These are phyloP conservation scores for Carex pumila DNA, from an alignment of 176 grass and related monocot species.

Conservation along the genomic window DNA sequence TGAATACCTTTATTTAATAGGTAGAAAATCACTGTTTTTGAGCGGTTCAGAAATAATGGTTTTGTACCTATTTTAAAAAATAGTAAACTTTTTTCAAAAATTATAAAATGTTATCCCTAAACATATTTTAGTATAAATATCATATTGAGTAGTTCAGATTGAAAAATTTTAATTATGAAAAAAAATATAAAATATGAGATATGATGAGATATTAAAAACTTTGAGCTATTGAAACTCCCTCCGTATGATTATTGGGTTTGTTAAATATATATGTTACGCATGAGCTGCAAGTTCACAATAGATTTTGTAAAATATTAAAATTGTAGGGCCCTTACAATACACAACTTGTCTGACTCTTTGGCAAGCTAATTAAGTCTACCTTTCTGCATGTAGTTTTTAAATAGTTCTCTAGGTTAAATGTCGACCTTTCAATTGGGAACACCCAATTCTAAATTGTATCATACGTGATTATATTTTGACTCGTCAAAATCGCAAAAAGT, in stretches of 20 bases:
- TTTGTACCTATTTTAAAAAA: too few species aligned
- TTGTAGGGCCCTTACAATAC: neutral
- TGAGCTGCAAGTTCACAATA: neutral
- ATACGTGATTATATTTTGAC: neutral
- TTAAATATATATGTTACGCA: neutral
- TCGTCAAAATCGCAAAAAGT: neutral
- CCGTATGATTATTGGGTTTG: neutral
- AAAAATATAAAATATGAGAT: too few species aligned
- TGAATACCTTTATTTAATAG: too few species aligned
- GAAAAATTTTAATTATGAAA: too few species aligned
- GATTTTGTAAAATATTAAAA: neutral
- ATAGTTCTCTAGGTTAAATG: neutral
- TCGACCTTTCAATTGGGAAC: neutral
- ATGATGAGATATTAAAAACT: too few species aligned
- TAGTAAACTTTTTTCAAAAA: too few species aligned
- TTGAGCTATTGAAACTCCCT: too few species aligned
- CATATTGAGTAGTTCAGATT: too few species aligned
- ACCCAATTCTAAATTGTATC: neutral
- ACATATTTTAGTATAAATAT: too few species aligned
- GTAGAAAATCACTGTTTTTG: too few species aligned
- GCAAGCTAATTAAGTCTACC: neutral
- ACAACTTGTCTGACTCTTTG: neutral
- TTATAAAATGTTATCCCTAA: too few species aligned
- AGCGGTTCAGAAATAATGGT: too few species aligned
- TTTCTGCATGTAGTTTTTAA: neutral